Conservation (phyloP, 306 rosid species). For the Calophaca sinica region DNA sequence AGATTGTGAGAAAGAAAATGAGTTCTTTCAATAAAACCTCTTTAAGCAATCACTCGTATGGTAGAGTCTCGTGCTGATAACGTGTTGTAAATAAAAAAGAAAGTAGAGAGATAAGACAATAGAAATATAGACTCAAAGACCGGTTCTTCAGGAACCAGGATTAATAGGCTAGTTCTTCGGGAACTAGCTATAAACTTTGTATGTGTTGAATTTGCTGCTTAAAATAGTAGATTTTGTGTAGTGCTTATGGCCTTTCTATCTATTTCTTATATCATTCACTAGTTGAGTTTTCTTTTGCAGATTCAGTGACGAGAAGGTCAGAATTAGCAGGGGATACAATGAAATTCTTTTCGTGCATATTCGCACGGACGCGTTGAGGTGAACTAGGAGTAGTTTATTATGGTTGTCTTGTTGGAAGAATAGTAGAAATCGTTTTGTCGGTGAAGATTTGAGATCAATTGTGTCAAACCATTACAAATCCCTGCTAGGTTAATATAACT, state of each 20-base stretch:
- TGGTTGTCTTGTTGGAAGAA: background rate
- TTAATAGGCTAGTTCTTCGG: no score
- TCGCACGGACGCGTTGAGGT: slow-evolving; percentile 49
- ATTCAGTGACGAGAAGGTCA: slow-evolving; percentile 77
- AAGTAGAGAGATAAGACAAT: no score
- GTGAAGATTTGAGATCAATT: background rate
- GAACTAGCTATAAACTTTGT: no score
- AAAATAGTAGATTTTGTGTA: background rate
- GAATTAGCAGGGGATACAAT: slow-evolving; percentile 70
- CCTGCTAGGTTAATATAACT: background rate
- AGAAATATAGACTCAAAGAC: no score
- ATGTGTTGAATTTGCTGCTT: background rate
- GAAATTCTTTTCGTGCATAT: slow-evolving; percentile 69
- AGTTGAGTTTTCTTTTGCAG: slow-evolving; percentile 53
- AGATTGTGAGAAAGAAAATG: no score
- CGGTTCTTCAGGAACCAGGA: no score
- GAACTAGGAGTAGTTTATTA: no score
- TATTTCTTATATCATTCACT: no score
- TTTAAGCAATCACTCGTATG: no score
- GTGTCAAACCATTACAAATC: background rate
- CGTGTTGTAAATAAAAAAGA: no score
- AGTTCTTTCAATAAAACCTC: no score
- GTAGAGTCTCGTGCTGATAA: no score
- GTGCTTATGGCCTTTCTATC: slow-evolving; percentile 19
- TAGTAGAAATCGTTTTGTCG: background rate